These are phyloP conservation scores for Fusarium sp. DNA, from an alignment of 2,329 filamentous ascomycete genomes.

Conservation along the genomic window DNA sequence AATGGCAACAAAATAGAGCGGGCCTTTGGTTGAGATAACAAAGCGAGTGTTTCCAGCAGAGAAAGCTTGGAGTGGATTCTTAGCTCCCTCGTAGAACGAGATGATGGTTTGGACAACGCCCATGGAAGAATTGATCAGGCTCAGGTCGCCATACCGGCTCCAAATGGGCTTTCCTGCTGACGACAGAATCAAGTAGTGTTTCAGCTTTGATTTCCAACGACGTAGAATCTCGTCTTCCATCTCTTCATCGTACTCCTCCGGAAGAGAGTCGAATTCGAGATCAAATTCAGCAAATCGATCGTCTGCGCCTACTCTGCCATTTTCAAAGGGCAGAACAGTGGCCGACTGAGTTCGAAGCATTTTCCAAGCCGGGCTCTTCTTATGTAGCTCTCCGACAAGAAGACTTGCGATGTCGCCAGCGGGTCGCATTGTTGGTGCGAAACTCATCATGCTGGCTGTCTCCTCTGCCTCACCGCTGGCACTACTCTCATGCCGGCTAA, in stretches of 20 bases:
- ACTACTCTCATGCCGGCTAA: slow-evolving; percentile 47
- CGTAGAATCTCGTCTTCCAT: slow-evolving; percentile 68
- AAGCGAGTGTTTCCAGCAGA: slow-evolving; percentile 89
- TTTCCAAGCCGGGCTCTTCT: slow-evolving; percentile 75
- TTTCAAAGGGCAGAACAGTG: slow-evolving; percentile 70
- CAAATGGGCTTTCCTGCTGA: slow-evolving; percentile 97
- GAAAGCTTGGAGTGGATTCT: slow-evolving; percentile 83
- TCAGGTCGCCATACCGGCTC: slow-evolving; percentile 91
- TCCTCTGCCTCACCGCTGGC: slow-evolving; percentile 67
- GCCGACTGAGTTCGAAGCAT: slow-evolving; percentile 72
- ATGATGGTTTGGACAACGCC: slow-evolving; percentile 97
- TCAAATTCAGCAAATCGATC: slow-evolving; percentile 74
- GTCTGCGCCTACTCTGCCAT: slow-evolving; percentile 56
- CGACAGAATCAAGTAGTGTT: slow-evolving; percentile 96
- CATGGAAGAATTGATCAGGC: slow-evolving; percentile 91
- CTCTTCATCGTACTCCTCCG: slow-evolving; percentile 59
- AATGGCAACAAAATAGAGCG: slow-evolving; percentile 92
- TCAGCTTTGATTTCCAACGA: slow-evolving; percentile 90
- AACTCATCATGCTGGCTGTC: slow-evolving; percentile 73
- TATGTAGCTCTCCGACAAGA: slow-evolving; percentile 75
- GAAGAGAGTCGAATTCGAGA: slow-evolving; percentile 81
- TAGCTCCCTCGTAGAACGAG: slow-evolving; percentile 88
- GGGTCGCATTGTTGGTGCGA: slow-evolving; percentile 70
- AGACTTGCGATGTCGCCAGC: slow-evolving; percentile 83
- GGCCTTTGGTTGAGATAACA: slow-evolving; percentile 84